These are phyloP conservation scores for Epichloe coenophiala DNA, from an alignment of 2,329 filamentous ascomycete genomes.

Conservation along the genomic window DNA sequence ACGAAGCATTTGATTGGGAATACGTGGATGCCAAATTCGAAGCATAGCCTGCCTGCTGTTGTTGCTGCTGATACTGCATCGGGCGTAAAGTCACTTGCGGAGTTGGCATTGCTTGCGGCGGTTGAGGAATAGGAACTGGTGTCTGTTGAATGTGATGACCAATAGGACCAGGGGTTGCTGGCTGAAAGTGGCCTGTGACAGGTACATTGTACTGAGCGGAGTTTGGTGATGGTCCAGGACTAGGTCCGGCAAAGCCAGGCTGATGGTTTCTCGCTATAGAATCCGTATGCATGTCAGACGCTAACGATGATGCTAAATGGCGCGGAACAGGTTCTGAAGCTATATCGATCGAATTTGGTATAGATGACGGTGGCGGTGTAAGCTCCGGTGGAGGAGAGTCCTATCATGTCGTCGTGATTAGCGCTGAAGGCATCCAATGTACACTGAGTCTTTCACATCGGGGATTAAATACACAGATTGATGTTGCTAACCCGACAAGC, in stretches of 20 bases:
- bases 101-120: slow-evolving; percentile 18
- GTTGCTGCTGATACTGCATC: slow-evolving; percentile 20
- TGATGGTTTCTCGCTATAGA: slow-evolving; percentile 17
- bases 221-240: slow-evolving; percentile 22
- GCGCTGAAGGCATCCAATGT: slow-evolving; percentile 2
- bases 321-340: slow-evolving; percentile 38
- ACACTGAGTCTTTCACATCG: neutral
- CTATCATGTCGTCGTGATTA: slow-evolving; percentile 26
- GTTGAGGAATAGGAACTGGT: slow-evolving; percentile 25
- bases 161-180: slow-evolving; percentile 15
- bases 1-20: slow-evolving; percentile 13
- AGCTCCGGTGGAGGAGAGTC: slow-evolving; percentile 75
- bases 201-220: slow-evolving; percentile 18
- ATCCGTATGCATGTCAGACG: slow-evolving; percentile 23
- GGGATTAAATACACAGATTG: neutral
- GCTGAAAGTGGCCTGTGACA: slow-evolving; percentile 21
- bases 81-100: slow-evolving; percentile 20
- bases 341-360: slow-evolving; percentile 24
- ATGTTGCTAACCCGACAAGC: neutral
- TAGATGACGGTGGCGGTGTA: slow-evolving; percentile 44
- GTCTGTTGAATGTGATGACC: slow-evolving; percentile 12
- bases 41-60: slow-evolving; percentile 14
- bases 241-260: slow-evolving; percentile 16
- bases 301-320: slow-evolving; percentile 28
- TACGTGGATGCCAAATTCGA: slow-evolving; percentile 16